Conservation (phyloP, 495 filamentous ascomycete genomes). For the Hyaloscypha hepaticicola region DNA sequence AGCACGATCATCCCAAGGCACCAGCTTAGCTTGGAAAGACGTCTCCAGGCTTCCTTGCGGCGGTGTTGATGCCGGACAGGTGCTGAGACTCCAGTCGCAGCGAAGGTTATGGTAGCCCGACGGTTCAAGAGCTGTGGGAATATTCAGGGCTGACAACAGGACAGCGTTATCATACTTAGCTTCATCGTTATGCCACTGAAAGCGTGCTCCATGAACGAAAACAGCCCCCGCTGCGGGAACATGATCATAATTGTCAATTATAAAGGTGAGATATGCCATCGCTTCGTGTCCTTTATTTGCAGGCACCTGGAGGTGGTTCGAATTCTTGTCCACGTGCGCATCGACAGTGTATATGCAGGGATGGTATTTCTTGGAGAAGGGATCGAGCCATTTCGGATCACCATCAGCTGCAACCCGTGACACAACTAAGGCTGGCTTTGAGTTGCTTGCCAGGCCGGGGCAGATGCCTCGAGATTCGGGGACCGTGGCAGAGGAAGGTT, state of each 20-base stretch:
- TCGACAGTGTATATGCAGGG: conserved; percentile 60
- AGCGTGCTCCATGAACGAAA: conserved; percentile 46
- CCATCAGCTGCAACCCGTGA: conserved; percentile 17
- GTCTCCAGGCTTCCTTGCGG: conserved; percentile 28
- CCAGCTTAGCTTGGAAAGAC: conserved; percentile 51
- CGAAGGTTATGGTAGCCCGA: conserved; percentile 37
- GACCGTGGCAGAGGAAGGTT: conserved; percentile 13
- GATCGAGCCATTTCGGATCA: conserved; percentile 19
- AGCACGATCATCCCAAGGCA: conserved; percentile 42
- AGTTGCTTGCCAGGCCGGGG: conserved; percentile 9
- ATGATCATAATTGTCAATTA: conserved; percentile 52
- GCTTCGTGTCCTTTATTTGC: conserved; percentile 45
- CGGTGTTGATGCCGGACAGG: conserved; percentile 4
- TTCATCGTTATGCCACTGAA: conserved; percentile 51
- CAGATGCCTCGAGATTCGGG: conserved; percentile 21
- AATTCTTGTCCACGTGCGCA: conserved; percentile 39
- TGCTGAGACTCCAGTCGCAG: conserved; percentile 44
- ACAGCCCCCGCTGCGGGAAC: conserved; percentile 44
- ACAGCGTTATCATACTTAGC: conserved; percentile 22
- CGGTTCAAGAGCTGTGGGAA: background rate
- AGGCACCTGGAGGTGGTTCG: conserved; percentile 18
- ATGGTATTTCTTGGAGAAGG: conserved; percentile 15
- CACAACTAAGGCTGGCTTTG: conserved; percentile 24
- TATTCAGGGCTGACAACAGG: conserved; percentile 16
- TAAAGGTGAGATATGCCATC: conserved; percentile 53